Conservation (phyloP, 371 early-diverging fungal species). For the Haplosporangium sp. region DNA sequence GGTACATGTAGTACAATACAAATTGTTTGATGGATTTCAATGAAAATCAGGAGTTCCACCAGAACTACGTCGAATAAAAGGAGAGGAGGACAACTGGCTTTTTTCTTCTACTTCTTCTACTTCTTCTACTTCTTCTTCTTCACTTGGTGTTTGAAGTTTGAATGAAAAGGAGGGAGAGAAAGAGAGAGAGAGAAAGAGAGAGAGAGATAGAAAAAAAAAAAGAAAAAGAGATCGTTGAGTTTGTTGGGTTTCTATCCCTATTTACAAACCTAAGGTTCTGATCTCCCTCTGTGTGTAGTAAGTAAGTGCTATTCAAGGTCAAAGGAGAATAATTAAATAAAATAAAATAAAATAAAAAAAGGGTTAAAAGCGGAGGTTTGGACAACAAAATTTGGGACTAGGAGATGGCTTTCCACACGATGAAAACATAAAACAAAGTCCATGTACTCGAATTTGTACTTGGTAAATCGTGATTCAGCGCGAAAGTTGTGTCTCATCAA, state of each 20-base stretch:
- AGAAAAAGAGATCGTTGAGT: neutral
- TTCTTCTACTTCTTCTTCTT: too few relatives aligned
- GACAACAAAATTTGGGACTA: neutral
- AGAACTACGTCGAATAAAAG: constrained; percentile 14
- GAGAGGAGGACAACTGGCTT: neutral
- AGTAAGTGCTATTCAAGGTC: constrained; percentile 4
- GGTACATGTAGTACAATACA: neutral
- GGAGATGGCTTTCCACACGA: constrained; percentile 18
- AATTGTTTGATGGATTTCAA: neutral
- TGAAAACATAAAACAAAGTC: too few relatives aligned
- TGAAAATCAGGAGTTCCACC: constrained; percentile 8
- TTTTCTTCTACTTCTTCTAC: too few relatives aligned
- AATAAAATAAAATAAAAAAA: constrained; percentile 10
- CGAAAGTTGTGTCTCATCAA: neutral
- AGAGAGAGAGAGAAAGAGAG: neutral
- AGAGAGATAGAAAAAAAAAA: constrained; percentile 2
- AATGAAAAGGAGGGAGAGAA: neutral
- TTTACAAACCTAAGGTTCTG: neutral
- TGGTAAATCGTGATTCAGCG: neutral
- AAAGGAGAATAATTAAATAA: constrained; percentile 10
- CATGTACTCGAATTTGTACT: neutral
- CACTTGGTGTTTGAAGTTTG: too few relatives aligned
- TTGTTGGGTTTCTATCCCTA: constrained; percentile 3
- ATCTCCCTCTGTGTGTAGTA: too few relatives aligned
- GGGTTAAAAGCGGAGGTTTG: constrained; percentile 5